phyloP scores from a whole-genome alignment of 306 rosid species.

The Quercus robur region DNA sequence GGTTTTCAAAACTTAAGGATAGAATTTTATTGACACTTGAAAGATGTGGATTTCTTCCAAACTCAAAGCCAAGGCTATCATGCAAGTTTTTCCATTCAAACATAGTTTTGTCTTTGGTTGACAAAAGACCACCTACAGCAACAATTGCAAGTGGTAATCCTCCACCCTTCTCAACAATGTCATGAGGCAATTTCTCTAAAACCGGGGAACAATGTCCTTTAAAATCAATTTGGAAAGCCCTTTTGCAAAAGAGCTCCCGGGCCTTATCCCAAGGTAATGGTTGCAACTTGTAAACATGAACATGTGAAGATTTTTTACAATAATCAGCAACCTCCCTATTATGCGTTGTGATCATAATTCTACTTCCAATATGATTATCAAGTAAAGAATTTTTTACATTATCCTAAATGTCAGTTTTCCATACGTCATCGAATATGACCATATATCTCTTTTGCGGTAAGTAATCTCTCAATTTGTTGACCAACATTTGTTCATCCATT shows the following conservation, averaged over 20 bases:
- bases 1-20: neutral
- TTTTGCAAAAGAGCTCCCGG: neutral
- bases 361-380: too few relatives aligned
- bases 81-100: neutral
- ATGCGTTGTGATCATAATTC: neutral
- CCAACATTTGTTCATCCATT: too few relatives aligned
- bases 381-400: too few relatives aligned
- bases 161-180: neutral
- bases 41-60: neutral
- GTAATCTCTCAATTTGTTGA: too few relatives aligned
- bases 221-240: neutral
- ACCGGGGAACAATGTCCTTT: neutral
- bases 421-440: too few relatives aligned
- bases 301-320: neutral
- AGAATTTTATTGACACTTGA: neutral
- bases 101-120: neutral
- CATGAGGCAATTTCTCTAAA: neutral
- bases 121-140: neutral
- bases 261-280: neutral
- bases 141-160: slow-evolving; percentile 6
- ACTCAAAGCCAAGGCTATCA: neutral
- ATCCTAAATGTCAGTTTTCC: too few relatives aligned
- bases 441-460: too few relatives aligned
- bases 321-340: neutral
- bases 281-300: neutral